These are phyloP conservation scores for Coriolopsis trogii DNA, from an alignment of 1,284 basidiomycete genomes.

Conservation along the genomic window DNA sequence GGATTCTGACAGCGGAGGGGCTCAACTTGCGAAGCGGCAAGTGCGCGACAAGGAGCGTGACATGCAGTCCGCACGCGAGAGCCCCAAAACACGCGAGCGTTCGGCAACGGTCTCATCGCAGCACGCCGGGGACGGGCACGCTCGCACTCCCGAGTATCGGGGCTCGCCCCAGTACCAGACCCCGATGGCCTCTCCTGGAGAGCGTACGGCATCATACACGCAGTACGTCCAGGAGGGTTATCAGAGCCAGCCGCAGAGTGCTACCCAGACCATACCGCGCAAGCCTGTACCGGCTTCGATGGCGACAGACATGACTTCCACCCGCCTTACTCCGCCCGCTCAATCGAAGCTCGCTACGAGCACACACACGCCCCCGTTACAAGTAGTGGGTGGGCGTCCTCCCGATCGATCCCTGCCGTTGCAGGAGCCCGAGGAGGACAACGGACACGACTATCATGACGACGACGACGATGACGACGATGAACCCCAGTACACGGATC, in stretches of 20 bases:
- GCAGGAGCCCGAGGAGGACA: conserved; percentile 74
- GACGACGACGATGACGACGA: conserved; percentile 35
- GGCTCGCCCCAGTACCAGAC: conserved; percentile 56
- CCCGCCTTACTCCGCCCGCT: conserved; percentile 48
- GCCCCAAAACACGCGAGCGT: conserved; percentile 53
- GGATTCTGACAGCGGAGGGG: conserved; percentile 43
- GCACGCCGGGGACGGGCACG: conserved; percentile 39
- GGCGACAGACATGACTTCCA: conserved; percentile 25
- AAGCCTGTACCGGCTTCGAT: conserved; percentile 25
- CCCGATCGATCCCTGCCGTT: conserved; percentile 75
- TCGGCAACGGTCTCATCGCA: conserved; percentile 34
- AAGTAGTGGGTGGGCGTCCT: conserved; percentile 56
- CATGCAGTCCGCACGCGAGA: conserved; percentile 48
- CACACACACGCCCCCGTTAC: conserved; percentile 60
- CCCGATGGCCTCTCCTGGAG: conserved; percentile 53
- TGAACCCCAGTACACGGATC: conserved; percentile 37
- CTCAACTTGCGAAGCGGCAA: conserved; percentile 32
- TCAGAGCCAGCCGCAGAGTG: conserved; percentile 30
- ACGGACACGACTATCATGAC: conserved; percentile 34
- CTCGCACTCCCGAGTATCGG: conserved; percentile 52
- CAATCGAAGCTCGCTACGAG: conserved; percentile 39
- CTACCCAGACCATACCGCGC: conserved; percentile 34
- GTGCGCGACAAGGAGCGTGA: conserved; percentile 40
- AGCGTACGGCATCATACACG: conserved; percentile 50
- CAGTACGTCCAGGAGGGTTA: conserved; percentile 56